Evolutionary conservation across 1,139 yeast species (phyloP).

Genomic region (Geotrichum armillariae): DNA sequence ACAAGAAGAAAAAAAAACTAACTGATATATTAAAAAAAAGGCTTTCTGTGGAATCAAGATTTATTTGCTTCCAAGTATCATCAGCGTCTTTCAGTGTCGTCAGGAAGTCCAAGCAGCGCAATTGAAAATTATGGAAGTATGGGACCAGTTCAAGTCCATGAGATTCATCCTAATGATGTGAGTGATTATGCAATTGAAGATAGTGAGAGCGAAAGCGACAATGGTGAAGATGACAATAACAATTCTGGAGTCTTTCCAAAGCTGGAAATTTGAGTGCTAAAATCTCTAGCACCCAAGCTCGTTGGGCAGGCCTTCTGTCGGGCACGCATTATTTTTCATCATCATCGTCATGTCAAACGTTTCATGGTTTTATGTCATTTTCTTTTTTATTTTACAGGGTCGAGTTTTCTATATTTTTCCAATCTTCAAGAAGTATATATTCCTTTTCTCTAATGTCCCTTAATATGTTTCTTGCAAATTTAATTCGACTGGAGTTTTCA

Average conservation of each 20-base stretch:
- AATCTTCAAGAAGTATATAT: neutral
- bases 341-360: neutral
- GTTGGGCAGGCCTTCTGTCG: no score
- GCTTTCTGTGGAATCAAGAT: constrained; percentile 21
- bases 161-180: constrained; percentile 8
- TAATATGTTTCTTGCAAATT: neutral
- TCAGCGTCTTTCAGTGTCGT: constrained; percentile 6
- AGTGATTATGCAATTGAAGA: neutral
- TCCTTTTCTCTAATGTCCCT: neutral
- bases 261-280: constrained; percentile 3
- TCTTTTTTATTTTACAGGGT: neutral
- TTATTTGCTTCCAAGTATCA: constrained; percentile 17
- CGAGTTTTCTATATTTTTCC: neutral
- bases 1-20: no score
- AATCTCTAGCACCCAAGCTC: no score
- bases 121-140: neutral
- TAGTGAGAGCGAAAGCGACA: neutral
- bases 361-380: neutral
- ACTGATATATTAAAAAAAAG: no score
- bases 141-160: constrained; percentile 10
- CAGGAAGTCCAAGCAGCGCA: neutral
- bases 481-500: neutral
- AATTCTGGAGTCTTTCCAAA: constrained; percentile 2
- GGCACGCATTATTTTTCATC: neutral
- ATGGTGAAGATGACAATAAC: neutral